Percentiles rank a stretch among this genome's conserved stretches.
Evolutionary conservation across 371 early-diverging fungal genomes (phyloP).

Genomic region (Dentiscutata heterogama): DNA sequence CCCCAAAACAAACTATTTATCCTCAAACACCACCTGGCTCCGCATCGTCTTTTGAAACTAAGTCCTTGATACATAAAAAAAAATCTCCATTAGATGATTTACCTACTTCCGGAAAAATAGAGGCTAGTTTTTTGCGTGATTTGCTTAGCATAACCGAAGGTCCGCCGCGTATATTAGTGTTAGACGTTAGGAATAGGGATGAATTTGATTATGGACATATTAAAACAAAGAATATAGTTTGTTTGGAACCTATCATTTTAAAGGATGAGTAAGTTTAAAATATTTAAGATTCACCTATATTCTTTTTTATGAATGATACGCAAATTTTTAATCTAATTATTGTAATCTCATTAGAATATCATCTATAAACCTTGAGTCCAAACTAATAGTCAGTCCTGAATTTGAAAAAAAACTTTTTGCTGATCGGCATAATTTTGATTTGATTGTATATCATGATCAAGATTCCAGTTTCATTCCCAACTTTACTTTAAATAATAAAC

Average conservation of each 20-base stretch:
- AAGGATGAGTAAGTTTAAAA: conserved; percentile 61
- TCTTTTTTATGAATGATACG: not conserved
- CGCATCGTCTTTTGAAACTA: too few relatives aligned
- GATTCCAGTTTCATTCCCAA: not conserved
- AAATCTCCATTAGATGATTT: too few relatives aligned
- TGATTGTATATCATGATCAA: conserved; percentile 83
- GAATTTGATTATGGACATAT: conserved; percentile 79
- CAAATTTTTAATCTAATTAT: too few relatives aligned
- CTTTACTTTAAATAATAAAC: too few relatives aligned
- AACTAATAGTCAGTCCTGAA: conserved; percentile 59
- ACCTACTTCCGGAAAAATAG: too few relatives aligned
- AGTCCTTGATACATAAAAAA: too few relatives aligned
- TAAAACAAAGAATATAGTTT: conserved; percentile 73
- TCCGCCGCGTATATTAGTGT: conserved; percentile 63
- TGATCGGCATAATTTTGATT: conserved; percentile 73
- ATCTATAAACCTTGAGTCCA: conserved; percentile 58
- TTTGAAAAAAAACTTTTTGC: conserved; percentile 70
- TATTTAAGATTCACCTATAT: not conserved
- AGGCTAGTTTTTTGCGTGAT: not conserved
- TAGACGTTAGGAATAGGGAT: conserved; percentile 84
- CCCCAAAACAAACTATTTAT: too few relatives aligned
- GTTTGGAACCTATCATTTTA: conserved; percentile 83
- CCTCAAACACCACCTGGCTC: too few relatives aligned
- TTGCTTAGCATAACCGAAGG: not conserved
- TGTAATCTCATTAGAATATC: conserved; percentile 52